A percentile compares a stretch with the other conserved stretches of the same genome.
Evolutionary conservation across 805 yeast genomes (phyloP).

Genomic region (Ogataea nonfermentans): DNA sequence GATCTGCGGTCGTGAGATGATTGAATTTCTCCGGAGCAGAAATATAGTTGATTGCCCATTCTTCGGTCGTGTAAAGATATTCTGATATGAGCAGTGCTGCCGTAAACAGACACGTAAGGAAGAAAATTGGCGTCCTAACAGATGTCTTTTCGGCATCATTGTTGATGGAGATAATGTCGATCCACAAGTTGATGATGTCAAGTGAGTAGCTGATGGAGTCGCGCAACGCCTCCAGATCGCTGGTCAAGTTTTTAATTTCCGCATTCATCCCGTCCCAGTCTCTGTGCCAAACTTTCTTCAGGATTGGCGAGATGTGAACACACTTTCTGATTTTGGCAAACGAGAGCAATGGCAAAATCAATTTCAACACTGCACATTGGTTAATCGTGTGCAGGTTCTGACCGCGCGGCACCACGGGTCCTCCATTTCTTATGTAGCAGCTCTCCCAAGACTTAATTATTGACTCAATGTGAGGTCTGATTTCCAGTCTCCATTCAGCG

Average conservation of each 20-base stretch:
- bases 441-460: conserved; percentile 69
- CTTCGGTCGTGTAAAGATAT: conserved; percentile 56
- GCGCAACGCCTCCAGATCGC: conserved; percentile 60
- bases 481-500: conserved; percentile 63
- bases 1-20: conserved; percentile 41
- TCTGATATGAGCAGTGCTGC: conserved; percentile 62
- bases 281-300: conserved; percentile 58
- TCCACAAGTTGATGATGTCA: conserved; percentile 67
- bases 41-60: conserved; percentile 42
- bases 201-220: conserved; percentile 60
- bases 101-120: conserved; percentile 67
- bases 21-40: conserved; percentile 22
- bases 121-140: conserved; percentile 72
- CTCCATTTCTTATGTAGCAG: conserved; percentile 59
- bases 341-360: conserved; percentile 63
- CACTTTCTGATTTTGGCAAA: conserved; percentile 68
- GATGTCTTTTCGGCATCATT: conserved; percentile 66
- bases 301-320: conserved; percentile 58
- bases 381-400: conserved; percentile 48
- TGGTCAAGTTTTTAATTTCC: conserved; percentile 44
- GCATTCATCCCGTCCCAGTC: conserved; percentile 69
- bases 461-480: conserved; percentile 56
- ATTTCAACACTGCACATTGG: conserved; percentile 54
- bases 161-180: conserved; percentile 62
- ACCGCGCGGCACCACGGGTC: conserved; percentile 53